phyloP scores from a whole-genome alignment of 257 asterid species.

The Nicotiana undulata region DNA sequence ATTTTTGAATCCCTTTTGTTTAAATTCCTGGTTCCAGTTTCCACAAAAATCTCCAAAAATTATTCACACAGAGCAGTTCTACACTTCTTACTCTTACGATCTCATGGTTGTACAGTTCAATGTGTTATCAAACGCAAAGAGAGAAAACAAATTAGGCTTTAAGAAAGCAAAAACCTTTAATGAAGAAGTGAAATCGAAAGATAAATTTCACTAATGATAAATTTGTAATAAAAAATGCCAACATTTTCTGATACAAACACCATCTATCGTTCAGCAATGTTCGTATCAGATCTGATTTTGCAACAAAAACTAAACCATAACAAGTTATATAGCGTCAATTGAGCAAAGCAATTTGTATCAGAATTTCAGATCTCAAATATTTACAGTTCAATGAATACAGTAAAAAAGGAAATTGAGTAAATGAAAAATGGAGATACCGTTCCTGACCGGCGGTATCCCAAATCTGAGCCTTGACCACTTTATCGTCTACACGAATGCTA shows the following conservation, averaged over 20 bases:
- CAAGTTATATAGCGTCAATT: background rate
- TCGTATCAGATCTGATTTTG: background rate
- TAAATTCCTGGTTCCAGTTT: no score
- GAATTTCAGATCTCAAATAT: background rate
- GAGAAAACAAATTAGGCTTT: background rate
- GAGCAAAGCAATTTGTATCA: background rate
- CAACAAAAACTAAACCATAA: background rate
- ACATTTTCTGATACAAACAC: background rate
- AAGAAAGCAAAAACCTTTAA: background rate
- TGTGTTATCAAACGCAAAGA: background rate
- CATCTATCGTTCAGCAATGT: background rate
- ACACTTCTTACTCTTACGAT: background rate
- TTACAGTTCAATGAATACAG: background rate
- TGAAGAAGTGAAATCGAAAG: background rate
- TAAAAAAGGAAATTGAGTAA: background rate
- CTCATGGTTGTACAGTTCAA: background rate
- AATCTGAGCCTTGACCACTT: constrained; percentile 49
- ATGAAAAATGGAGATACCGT: constrained; percentile 21
- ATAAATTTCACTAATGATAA: background rate
- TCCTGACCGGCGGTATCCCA: constrained; percentile 60
- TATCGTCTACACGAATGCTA: constrained; percentile 43
- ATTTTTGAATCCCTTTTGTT: no score
- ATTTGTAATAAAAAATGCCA: background rate
- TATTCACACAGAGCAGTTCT: background rate
- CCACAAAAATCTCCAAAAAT: background rate